A percentile compares a stretch with the other conserved stretches of the same genome.
Conservation (phyloP, 2,329 filamentous ascomycete species). For the Penicillium sp. region DNA sequence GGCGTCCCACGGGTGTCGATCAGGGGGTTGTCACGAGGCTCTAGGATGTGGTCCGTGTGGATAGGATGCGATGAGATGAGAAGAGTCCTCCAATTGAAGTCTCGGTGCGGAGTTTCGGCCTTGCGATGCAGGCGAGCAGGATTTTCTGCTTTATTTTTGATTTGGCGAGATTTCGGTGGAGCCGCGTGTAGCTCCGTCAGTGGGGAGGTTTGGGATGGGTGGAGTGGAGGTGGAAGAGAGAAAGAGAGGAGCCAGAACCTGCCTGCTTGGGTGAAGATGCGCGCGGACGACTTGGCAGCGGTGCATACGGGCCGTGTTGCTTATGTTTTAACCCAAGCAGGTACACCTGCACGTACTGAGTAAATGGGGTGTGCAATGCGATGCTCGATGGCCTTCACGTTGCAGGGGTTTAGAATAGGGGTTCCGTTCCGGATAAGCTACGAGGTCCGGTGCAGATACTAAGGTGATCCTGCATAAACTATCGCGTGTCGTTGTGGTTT, state of each 20-base stretch:
- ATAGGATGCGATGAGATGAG: neutral
- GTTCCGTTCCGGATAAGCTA: neutral
- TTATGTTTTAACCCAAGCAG: no score
- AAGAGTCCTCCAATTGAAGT: no score
- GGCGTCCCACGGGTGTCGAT: slow-evolving; percentile 6
- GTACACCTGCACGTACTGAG: no score
- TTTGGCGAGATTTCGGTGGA: neutral
- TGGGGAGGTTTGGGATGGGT: no score
- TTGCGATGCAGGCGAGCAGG: neutral
- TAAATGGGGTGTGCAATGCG: no score
- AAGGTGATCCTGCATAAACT: neutral
- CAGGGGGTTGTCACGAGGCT: slow-evolving; percentile 15
- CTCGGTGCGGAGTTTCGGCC: neutral
- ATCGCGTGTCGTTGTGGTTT: neutral
- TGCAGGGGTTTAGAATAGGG: neutral
- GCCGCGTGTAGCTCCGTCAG: no score
- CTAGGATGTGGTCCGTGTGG: neutral
- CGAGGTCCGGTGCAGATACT: neutral
- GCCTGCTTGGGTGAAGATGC: neutral
- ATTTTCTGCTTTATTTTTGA: neutral
- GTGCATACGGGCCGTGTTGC: neutral
- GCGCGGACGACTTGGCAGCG: neutral
- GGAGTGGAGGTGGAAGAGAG: neutral
- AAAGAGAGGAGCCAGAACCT: neutral
- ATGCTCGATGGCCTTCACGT: no score